These are phyloP conservation scores for Scedosporium minutisporum DNA, from an alignment of 2,329 filamentous ascomycete species.

Conservation along the genomic window DNA sequence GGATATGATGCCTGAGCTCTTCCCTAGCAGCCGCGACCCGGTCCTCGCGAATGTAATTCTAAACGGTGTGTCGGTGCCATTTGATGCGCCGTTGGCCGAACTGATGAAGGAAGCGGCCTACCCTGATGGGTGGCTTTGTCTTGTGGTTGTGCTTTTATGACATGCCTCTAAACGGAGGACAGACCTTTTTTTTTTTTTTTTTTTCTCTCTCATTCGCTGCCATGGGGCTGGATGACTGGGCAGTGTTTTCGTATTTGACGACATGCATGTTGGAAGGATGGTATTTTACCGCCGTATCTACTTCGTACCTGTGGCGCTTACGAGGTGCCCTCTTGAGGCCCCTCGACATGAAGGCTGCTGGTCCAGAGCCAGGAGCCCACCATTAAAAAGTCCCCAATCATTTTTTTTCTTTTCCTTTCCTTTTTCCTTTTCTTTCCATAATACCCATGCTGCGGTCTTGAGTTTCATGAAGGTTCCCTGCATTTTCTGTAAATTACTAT, in stretches of 20 bases:
- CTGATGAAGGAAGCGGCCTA: conserved; percentile 76
- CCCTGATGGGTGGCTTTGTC: conserved; percentile 82
- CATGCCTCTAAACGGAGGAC: neutral
- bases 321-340: too few relatives aligned
- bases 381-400: too few relatives aligned
- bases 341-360: too few relatives aligned
- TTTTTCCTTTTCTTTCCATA: too few relatives aligned
- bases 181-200: neutral
- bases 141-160: conserved; percentile 66
- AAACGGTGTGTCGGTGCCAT: conserved; percentile 76
- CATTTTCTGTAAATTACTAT: too few relatives aligned
- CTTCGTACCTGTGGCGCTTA: too few relatives aligned
- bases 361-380: too few relatives aligned
- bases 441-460: too few relatives aligned
- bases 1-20: conserved; percentile 65
- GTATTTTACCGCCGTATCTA: too few relatives aligned
- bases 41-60: conserved; percentile 76
- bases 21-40: conserved; percentile 76
- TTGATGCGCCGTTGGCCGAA: conserved; percentile 71
- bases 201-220: neutral
- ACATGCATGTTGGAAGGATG: too few relatives aligned
- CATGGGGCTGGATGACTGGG: neutral
- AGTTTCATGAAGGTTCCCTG: too few relatives aligned
- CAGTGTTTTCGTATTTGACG: neutral
- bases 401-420: too few relatives aligned